Evolutionary conservation across 306 rosid species (phyloP).

Genomic region (Quercus alba): DNA sequence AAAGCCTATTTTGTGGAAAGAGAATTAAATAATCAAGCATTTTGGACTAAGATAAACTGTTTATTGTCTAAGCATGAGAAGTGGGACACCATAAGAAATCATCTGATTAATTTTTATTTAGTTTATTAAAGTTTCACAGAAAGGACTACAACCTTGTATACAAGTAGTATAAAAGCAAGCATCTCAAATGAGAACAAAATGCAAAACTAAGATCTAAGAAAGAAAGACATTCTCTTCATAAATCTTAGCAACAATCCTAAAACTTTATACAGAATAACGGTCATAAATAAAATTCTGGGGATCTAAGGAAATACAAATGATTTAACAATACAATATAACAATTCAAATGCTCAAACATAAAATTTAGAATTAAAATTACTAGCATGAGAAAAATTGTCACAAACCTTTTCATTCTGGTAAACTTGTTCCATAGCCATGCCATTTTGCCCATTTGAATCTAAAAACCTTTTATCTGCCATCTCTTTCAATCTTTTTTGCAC

Average conservation of each 20-base stretch:
- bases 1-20: not conserved
- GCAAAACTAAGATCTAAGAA: constrained; percentile 2
- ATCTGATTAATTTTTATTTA: no score
- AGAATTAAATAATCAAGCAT: not conserved
- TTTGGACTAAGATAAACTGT: not conserved
- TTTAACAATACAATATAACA: not conserved
- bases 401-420: constrained; percentile 67
- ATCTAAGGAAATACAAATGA: not conserved
- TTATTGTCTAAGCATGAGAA: not conserved
- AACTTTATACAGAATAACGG: not conserved
- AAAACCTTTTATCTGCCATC: constrained; percentile 83
- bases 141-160: not conserved
- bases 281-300: not conserved
- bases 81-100: not conserved
- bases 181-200: not conserved
- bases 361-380: constrained; percentile 10
- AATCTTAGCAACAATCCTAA: not conserved
- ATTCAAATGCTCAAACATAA: not conserved
- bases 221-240: not conserved
- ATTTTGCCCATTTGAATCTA: constrained; percentile 58
- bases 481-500: constrained; percentile 87
- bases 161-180: not conserved
- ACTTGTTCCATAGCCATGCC: constrained; percentile 57
- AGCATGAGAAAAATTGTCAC: not conserved
- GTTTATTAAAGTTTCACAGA: not conserved